Conservation (phyloP, 352 stramenopile species). For the Globisporangium recalcitrans region DNA sequence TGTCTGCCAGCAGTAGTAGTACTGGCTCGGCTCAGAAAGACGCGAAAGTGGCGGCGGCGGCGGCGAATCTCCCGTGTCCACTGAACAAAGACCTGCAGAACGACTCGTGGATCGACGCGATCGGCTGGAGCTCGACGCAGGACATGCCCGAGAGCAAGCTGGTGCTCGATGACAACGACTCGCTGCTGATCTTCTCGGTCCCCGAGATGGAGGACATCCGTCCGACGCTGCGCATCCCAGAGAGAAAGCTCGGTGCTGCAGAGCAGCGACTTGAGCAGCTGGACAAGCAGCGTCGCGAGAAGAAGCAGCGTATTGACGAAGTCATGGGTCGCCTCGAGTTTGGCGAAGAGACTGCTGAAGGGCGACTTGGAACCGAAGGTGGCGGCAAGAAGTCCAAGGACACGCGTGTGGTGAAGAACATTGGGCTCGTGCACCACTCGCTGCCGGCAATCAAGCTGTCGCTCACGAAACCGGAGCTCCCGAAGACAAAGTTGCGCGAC, state of each 20-base stretch:
- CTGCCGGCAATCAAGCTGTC: conserved; percentile 85
- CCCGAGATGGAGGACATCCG: conserved; percentile 76
- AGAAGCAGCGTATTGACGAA: conserved; percentile 76
- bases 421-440: conserved; percentile 80
- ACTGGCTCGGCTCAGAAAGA: not conserved
- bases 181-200: conserved; percentile 69
- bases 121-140: conserved; percentile 73
- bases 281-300: conserved; percentile 68
- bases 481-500: conserved; percentile 73
- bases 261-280: conserved; percentile 69
- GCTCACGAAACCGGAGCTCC: conserved; percentile 79
- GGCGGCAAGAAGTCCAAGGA: conserved; percentile 79
- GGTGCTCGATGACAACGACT: conserved; percentile 82
- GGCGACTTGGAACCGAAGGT: conserved; percentile 53
- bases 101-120: conserved; percentile 66
- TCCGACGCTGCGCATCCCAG: conserved; percentile 76
- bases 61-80: conserved; percentile 28
- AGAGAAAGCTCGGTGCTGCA: conserved; percentile 71
- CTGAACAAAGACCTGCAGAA: conserved; percentile 71
- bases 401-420: conserved; percentile 81
- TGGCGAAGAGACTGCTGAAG: conserved; percentile 68
- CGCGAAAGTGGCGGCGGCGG: not conserved
- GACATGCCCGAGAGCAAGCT: conserved; percentile 81
- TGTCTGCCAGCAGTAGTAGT: not conserved
- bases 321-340: conserved; percentile 81